Evolutionary conservation across 1,139 yeast species (phyloP).

Genomic region (Ogataea hybrid): DNA sequence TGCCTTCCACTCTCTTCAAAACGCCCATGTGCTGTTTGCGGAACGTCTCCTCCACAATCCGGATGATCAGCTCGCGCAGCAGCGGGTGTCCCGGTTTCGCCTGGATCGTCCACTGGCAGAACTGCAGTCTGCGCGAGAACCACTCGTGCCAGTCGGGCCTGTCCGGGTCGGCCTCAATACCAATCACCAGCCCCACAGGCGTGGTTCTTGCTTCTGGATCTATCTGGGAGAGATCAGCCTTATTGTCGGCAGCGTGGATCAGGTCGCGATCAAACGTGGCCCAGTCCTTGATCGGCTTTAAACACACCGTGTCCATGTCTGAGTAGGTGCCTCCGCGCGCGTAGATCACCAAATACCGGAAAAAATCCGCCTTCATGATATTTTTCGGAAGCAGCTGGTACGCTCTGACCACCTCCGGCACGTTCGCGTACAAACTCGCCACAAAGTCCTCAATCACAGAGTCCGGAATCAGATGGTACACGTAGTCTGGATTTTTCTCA

Average conservation of each 20-base stretch:
- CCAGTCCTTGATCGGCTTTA: slow-evolving; percentile 52
- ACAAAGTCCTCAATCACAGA: slow-evolving; percentile 27
- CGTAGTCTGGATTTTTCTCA: slow-evolving; percentile 52
- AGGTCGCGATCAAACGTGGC: slow-evolving; percentile 20
- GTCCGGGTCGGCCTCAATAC: slow-evolving; percentile 78
- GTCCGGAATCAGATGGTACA: slow-evolving; percentile 62
- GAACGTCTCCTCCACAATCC: slow-evolving; percentile 61
- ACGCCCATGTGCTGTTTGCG: slow-evolving; percentile 34
- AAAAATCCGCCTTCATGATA: slow-evolving; percentile 71
- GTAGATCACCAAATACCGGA: slow-evolving; percentile 64
- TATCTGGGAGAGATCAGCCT: slow-evolving; percentile 7
- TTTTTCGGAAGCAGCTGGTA: slow-evolving; percentile 61
- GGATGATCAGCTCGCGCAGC: slow-evolving; percentile 63
- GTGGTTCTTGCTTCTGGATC: slow-evolving; percentile 28
- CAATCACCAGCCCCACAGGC: slow-evolving; percentile 64
- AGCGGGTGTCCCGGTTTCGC: slow-evolving; percentile 72
- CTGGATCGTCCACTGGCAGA: slow-evolving; percentile 80
- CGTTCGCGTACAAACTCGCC: slow-evolving; percentile 48
- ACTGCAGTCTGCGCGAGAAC: slow-evolving; percentile 72
- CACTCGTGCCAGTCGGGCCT: slow-evolving; percentile 71
- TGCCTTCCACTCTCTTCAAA: slow-evolving; percentile 38
- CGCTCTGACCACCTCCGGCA: slow-evolving; percentile 66
- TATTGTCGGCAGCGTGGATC: slow-evolving; percentile 5
- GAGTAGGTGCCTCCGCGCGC: slow-evolving; percentile 79
- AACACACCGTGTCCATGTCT: slow-evolving; percentile 64